Evolutionary conservation across 257 asterid species (phyloP), one percentile per base, ranked within the genome.

Genomic region (Parsonsia alboflavescens): DNA sequence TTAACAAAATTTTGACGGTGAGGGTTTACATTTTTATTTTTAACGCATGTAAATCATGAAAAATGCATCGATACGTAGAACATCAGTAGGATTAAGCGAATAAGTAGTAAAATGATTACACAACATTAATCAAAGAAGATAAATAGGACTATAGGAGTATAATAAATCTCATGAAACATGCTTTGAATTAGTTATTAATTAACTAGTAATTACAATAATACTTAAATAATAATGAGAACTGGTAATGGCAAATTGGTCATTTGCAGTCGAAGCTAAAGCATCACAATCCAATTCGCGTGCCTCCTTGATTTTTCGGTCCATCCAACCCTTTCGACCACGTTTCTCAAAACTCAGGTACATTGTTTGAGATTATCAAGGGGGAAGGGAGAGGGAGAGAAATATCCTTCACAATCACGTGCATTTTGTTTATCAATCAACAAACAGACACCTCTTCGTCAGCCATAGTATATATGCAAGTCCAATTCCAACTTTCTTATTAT

Each of bases 381-480:
- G 19, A n/a, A 16, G 8, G 50, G 11, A n/a, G n/a, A n/a, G n/a
- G 33, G 41, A 9, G 75, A 80, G 81, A 83, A 81, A 85, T 82
- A 76, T 82, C 88, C 82, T 78, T 68, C 73, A n/a, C 71, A 41
- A 63, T 73, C 93, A 89, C 96, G 97, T 91, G 92, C 86, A 79
- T 71, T 80, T 86, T 78, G 72, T 80, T 82, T 68, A 24, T 49
- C n/a, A 15, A 19, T 6, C 24, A 39, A 9, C 24, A 39, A 42
- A 42, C 77, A 62, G 77, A 70, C 75, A 73, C 74, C 77, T 75
- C 61, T 84, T 77, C 79, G 75, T 71, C 85, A 52, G 3, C 17
- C 0, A 52, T 52, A 81, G 72, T 68, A 53, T 44, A 48, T 80
- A 73, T 79, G 65, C 79, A 81, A 64, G 33, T 21, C 36, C 44